phyloP scores from a whole-genome alignment of 148 eudicot genomes.

The Bassia scoparia region DNA sequence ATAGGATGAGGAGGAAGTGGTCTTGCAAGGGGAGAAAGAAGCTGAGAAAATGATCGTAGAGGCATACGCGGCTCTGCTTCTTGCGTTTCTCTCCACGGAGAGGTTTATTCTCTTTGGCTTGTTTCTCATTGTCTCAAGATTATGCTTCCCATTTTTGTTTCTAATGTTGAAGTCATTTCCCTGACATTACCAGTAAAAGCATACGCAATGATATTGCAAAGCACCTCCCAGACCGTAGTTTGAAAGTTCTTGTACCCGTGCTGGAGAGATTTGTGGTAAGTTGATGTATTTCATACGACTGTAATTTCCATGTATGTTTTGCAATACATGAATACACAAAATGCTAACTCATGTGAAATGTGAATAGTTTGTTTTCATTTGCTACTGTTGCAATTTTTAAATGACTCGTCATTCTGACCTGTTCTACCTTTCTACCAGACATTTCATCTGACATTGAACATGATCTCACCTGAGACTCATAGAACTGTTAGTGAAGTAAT shows the following conservation, averaged over 20 bases:
- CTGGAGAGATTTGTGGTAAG: constrained; percentile 99
- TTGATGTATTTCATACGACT: neutral
- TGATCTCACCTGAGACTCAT: constrained; percentile 95
- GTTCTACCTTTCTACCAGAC: constrained; percentile 44
- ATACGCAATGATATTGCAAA: constrained; percentile 64
- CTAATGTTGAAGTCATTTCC: constrained; percentile 15
- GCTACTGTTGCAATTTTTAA: neutral
- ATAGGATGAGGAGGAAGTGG: constrained; percentile 74
- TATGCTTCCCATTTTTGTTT: neutral
- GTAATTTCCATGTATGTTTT: neutral
- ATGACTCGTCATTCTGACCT: neutral
- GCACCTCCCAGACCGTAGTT: constrained; percentile 66
- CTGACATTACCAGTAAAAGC: constrained; percentile 44
- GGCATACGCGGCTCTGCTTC: constrained; percentile 89
- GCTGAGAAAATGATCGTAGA: constrained; percentile 97
- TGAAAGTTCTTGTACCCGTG: constrained; percentile 82
- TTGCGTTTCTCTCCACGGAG: constrained; percentile 91
- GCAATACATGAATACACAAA: no score
- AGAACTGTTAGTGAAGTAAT: constrained; percentile 76
- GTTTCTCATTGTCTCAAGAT: neutral
- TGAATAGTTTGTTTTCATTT: neutral
- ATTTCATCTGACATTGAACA: constrained; percentile 79
- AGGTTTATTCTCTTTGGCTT: constrained; percentile 39
- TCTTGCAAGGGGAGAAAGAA: constrained; percentile 89
- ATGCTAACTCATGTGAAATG: neutral